A percentile compares a stretch with the other conserved stretches of the same genome.
Conservation (phyloP, 2,329 filamentous ascomycete species). For the Dendryphion nanum region DNA sequence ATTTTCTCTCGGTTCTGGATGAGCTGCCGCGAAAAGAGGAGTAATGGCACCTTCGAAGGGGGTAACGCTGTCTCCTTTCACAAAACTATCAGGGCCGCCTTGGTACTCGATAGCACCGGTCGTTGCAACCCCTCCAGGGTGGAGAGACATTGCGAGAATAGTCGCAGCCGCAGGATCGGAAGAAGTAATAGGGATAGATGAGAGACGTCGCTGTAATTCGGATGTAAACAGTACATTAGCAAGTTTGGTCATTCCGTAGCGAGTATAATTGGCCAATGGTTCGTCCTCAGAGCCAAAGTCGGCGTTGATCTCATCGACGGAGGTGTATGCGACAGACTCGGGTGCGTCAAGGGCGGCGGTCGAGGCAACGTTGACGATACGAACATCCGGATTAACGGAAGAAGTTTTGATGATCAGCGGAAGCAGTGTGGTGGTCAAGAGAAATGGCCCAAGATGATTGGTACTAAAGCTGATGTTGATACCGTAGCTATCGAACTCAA, state of each 20-base stretch:
- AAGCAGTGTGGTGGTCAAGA: conserved; percentile 35
- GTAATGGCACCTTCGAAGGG: conserved; percentile 11
- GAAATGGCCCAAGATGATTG: conserved; percentile 39
- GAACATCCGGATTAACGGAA: conserved; percentile 34
- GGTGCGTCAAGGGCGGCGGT: conserved; percentile 4
- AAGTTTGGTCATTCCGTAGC: conserved; percentile 47
- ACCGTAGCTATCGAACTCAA: conserved; percentile 11
- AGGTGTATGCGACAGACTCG: not conserved
- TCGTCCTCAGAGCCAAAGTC: conserved; percentile 22
- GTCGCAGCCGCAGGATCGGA: conserved; percentile 5
- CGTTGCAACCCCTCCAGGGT: conserved; percentile 10
- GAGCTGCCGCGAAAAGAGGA: conserved; percentile 10
- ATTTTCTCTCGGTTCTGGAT: conserved; percentile 7
- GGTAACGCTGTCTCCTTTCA: not conserved
- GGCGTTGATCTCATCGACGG: conserved; percentile 19
- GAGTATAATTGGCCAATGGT: conserved; percentile 15
- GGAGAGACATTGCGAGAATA: conserved; percentile 9
- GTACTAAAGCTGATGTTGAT: conserved; percentile 29
- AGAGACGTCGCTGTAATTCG: conserved; percentile 36
- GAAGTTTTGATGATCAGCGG: conserved; percentile 33
- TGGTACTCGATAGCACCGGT: conserved; percentile 2
- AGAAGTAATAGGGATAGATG: too few species aligned
- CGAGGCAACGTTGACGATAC: conserved; percentile 38
- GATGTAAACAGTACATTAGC: conserved; percentile 46
- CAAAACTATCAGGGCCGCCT: conserved; percentile 4